Base-by-base conservation (phyloP, 129 eudicot genomes). In the Flaveria brownii region DNA sequence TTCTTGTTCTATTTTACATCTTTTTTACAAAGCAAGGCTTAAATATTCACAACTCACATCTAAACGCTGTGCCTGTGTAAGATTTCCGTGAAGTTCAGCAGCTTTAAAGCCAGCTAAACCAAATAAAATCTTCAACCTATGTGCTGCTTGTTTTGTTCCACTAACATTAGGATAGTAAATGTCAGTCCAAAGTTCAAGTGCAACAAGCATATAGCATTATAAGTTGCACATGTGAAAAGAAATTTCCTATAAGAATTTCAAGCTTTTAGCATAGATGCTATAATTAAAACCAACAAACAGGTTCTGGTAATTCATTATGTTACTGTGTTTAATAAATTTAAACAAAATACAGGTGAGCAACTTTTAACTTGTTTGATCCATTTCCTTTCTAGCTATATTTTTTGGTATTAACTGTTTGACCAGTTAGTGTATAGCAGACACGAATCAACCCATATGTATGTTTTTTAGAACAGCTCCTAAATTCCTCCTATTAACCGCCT, bases 61-160 rank as follows among this genome's bases (percentile, higher is more conserved):
- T 59, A 90, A 85, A 79, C 98, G 98, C 72, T 93, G 98, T 60
- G 91, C 90, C 85, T 93, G 98, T 26, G 98, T 93, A 76, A 88
- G 97, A 78, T 90, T 84, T 59, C 91, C 96, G 82, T 93, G 98
- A 77, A 93, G 96, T 70, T 93, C 98, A 17, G 98, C 96, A 79
- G 98, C 98, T 84, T 93, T 93, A 26, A 88, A 75, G 68, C 97
- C 98, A 78, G 87, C 91, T 83, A 93, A 85, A 36, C 97, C 98
- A 78, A 93, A 93, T 64, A 93, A 72, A 78, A 93, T 93, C 77
- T 93, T 93, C 84, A 93, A 68, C 86, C 98, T 84, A 78, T 93
- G 98, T 63, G 98, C 98, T 54, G 88, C 96, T 76, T 81, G 86
- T 84, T 88, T 90, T 50, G 97, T 93, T 60, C 98, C 96, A 87